Evolutionary conservation across 371 early-diverging fungal species (phyloP).

Genomic region (Lichtheimia hyalospora): DNA sequence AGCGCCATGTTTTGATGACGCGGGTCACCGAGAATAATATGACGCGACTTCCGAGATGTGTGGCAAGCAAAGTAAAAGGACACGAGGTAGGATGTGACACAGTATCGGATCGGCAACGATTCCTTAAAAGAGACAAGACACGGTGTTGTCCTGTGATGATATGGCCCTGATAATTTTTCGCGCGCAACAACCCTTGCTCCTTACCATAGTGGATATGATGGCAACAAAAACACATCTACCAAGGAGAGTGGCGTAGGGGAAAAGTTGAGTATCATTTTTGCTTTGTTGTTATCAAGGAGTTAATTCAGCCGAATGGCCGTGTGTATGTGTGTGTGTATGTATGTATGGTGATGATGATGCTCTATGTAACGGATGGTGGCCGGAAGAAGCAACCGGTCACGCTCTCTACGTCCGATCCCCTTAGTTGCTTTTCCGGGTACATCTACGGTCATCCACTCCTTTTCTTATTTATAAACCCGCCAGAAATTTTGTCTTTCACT

Average conservation of each 20-base stretch:
- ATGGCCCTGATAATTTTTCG: neutral
- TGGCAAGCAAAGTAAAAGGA: neutral
- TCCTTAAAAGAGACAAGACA: constrained; percentile 8
- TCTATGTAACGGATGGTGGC: constrained; percentile 1
- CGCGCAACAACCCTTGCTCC: too few species aligned
- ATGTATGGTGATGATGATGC: too few species aligned
- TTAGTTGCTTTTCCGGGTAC: constrained; percentile 3
- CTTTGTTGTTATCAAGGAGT: neutral
- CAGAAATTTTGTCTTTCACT: constrained; percentile 5
- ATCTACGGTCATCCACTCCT: neutral
- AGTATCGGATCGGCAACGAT: constrained; percentile 22
- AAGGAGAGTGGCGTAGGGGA: neutral
- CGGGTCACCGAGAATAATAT: too few species aligned
- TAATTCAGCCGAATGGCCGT: neutral
- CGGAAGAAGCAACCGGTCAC: constrained; percentile 16
- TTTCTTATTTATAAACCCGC: constrained; percentile 9
- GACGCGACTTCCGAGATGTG: too few species aligned
- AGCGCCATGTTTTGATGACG: too few species aligned
- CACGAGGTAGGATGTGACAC: constrained; percentile 14
- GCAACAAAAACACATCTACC: too few species aligned
- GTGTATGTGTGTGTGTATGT: neutral
- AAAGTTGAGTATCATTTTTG: neutral
- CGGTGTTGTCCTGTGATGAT: neutral
- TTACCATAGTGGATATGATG: too few species aligned
- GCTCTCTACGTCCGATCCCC: constrained; percentile 4